Base-by-base conservation (phyloP, 768 basidiomycete genomes). In the Collybia sordida region DNA sequence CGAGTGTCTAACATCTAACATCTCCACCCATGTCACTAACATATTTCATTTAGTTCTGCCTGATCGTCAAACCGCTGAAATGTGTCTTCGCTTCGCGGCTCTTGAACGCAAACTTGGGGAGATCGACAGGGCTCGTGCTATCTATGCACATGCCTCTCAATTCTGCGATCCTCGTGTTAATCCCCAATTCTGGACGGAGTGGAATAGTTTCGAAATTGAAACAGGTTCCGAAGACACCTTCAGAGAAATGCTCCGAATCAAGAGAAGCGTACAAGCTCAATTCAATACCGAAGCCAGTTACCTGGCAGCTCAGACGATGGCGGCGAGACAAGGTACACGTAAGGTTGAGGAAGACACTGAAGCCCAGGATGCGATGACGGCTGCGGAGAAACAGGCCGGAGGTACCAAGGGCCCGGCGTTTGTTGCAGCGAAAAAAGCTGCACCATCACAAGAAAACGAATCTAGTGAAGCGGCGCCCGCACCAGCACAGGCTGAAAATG, bases 191-290 rank as follows among this genome's bases (percentile, higher is more conserved):
- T 98, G 97, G 97, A 69, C 78, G 24, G 93, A 97, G 64, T 98
- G 97, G 97, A 94, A 98, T 66, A 77, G 77, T 44, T 99, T 98
- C 72, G 97, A 99, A 71, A 93, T 98, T 61, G 97, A 98, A 66
- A 97, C 94, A 2, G 97, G 97, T 1, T 96, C 93, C 1, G 97
- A 99, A 67, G 97, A 99, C 65, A 99, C 97, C 0, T 99, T 99
- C 85, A 78, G 86, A 55, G 90, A 92, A 72, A 93, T 92, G 90
- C 66, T 93, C 51, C 85, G 95, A 31, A 97, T 98, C 75, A 97
- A 96, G 72, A 85, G 97, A 50, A 94, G 95, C 59, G 97, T 99
- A 14, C 97, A 99, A 69, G 94, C 96, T 22, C 91, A 94, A 63
- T 99, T 97, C 78, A 98, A 99, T 67, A 99, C 97, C 2, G 96